Base-by-base conservation (phyloP, 495 filamentous ascomycete species). In the Penicillium chermesinum region DNA sequence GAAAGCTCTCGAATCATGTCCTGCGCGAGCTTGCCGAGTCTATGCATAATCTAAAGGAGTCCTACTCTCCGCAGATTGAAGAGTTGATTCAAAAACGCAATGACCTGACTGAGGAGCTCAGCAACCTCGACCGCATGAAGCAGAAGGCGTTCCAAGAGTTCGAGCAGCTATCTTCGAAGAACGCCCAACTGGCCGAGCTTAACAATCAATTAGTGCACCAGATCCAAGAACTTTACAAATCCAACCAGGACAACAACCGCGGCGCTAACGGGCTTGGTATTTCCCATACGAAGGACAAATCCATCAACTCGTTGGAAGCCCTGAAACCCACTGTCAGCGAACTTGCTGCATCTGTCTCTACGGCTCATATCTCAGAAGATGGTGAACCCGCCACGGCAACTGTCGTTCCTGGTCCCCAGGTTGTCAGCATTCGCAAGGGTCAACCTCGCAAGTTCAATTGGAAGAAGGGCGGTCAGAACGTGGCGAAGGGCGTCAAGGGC, bases 371-470 rank as follows among this genome's bases (percentile, higher is more conserved):
- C 27, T 73, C 76, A 12, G 79, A 82, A n/a, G 85, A 86, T 15
- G 76, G 69, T 1, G 87, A 89, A 46, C 76, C 83, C 9, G 77
- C 80, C 6, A 79, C 85, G 10, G 77, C 89, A 12, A 78, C 84
- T 8, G 73, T 90, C 46, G 73, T 89, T 27, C 71, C 82, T 36
- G 86, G 89, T 12, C 89, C 93, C 18, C 91, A 95, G 44, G 84
- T 96, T 17, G 84, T 95, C 51, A 93, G 89, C 59, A 91, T 96
- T 55, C 83, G 88, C 46, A 95, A 95, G 73, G 87, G 85, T 41
- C 87, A 95, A 63, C 81, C 84, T 22, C 95, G 89, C 71, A 95
- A 95, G 63, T 96, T 96, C 71, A 94, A 93, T 69, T 97, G 93
- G 91, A 96, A 96, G 77, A 96, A 94, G 65, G 90, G 89, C 20